Base-by-base conservation (phyloP, 2,329 filamentous ascomycete species). In the Cylindrodendrum hubeiense region DNA sequence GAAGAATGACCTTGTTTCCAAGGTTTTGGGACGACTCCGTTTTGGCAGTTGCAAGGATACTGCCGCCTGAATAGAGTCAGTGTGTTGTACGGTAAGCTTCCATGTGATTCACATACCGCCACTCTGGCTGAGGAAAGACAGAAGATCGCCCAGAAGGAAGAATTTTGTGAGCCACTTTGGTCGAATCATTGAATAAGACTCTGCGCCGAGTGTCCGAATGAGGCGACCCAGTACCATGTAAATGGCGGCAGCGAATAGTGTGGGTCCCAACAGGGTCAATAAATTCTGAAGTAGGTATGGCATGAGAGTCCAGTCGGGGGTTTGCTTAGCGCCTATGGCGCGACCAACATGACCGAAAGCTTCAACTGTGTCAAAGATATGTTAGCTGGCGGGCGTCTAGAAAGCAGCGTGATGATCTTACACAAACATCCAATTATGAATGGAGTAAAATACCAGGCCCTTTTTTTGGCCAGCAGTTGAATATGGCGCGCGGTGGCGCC, bases 191-290 rank as follows among this genome's bases (percentile, higher is more conserved):
- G 54, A 57, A 47, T 57, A 43, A 2, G 47, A 4, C 8, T 47
- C 28, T 9, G 28, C 54, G 1, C 5, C 17, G 13, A 57, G 6
- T 4, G 24, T 10, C 10, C 19, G 19, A 19, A 57, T 43, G 10
- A 57, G 30, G 19, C 54, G 41, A 9, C 54, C 54, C 19, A 26
- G 9, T 5, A 57, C 46, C 54, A 57, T 49, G n/a, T 57, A 57
- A 37, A 57, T 49, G 3, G 54, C 21, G 4, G 54, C 54, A 21
- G 54, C 54, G 22, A 46, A 57, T n/a, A 43, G 47, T 5, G 54
- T 37, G 7, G 54, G 54, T 3, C 54, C 54, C 15, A 57, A 43
- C 8, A 57, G 54, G 2, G 47, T 28, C 4, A 57, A 21, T 21
- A 57, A 13, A 5, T 6, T 47, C 21, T 57, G 54, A 22, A 57